These are phyloP conservation scores for Stagonosporopsis tanaceti DNA, from an alignment of 2,329 filamentous ascomycete genomes.

Conservation along the genomic window DNA sequence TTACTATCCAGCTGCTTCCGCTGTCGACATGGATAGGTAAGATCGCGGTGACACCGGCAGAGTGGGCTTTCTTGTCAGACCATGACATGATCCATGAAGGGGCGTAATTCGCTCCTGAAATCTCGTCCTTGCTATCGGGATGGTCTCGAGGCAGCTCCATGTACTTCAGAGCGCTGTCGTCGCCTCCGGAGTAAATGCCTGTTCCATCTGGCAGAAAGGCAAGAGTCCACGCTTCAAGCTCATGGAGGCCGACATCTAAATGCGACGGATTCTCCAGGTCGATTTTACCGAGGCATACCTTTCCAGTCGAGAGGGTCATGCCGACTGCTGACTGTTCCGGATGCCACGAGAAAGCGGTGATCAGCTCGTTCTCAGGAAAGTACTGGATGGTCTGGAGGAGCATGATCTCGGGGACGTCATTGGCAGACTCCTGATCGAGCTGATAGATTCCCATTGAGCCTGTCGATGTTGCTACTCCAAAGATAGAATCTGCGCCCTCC, in stretches of 20 bases:
- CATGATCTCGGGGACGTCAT: constrained; percentile 24
- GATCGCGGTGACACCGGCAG: constrained; percentile 88
- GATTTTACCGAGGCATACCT: constrained; percentile 56
- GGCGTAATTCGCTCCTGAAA: constrained; percentile 11
- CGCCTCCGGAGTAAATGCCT: constrained; percentile 73
- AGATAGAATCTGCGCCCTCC: constrained; percentile 53
- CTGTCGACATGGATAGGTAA: constrained; percentile 67
- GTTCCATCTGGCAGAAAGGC: constrained; percentile 60
- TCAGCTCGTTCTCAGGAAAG: constrained; percentile 67
- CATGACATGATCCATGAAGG: constrained; percentile 38
- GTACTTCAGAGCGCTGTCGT: constrained; percentile 71
- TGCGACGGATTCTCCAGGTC: constrained; percentile 22
- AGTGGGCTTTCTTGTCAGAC: constrained; percentile 68
- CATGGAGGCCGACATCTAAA: constrained; percentile 50
- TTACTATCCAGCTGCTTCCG: constrained; percentile 69
- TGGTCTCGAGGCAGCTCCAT: constrained; percentile 25
- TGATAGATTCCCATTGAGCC: constrained; percentile 72
- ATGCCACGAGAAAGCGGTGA: constrained; percentile 79
- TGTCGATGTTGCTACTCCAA: constrained; percentile 81
- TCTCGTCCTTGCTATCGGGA: constrained; percentile 7
- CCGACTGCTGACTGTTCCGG: constrained; percentile 66
- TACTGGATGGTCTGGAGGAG: constrained; percentile 56
- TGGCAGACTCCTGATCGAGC: constrained; percentile 44
- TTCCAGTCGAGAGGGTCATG: constrained; percentile 74
- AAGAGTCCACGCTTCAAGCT: constrained; percentile 78